Evolutionary conservation across 208 protist species (phyloP).

Genomic region (Phytomonas francai): DNA sequence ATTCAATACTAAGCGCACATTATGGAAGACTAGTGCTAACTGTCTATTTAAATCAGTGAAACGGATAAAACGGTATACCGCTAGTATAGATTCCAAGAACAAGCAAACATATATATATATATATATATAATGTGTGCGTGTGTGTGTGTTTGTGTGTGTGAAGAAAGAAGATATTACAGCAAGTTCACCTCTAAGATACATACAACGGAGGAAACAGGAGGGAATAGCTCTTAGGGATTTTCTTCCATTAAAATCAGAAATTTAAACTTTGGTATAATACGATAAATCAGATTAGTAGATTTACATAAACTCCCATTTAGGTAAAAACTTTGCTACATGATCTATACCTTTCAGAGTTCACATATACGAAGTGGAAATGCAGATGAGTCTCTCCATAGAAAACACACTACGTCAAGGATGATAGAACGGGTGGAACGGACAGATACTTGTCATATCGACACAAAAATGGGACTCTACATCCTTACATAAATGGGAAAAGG

Average conservation of each 20-base stretch:
- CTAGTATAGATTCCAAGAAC: background rate
- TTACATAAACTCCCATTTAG: background rate
- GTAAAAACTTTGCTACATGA: background rate
- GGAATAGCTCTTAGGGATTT: background rate
- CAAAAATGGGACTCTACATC: background rate
- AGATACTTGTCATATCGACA: background rate
- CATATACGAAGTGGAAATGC: background rate
- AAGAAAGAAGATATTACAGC: background rate
- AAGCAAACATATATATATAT: constrained; percentile 2
- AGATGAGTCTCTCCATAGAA: background rate
- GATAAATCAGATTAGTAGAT: background rate
- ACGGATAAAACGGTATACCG: background rate
- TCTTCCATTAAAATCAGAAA: background rate
- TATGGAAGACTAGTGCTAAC: background rate
- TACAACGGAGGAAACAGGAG: background rate
- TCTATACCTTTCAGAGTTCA: background rate
- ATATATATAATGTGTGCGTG: background rate
- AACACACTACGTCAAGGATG: background rate
- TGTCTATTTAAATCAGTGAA: background rate
- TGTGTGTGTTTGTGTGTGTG: constrained; percentile 11
- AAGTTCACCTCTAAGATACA: background rate
- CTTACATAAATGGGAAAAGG: constrained; percentile 1
- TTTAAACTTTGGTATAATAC: background rate
- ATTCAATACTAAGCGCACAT: background rate
- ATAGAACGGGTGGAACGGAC: background rate